Evolutionary conservation across 2,329 filamentous ascomycete genomes (phyloP), one percentile per base, ranked within the genome.

Genomic region (Paecilomyces formosus): DNA sequence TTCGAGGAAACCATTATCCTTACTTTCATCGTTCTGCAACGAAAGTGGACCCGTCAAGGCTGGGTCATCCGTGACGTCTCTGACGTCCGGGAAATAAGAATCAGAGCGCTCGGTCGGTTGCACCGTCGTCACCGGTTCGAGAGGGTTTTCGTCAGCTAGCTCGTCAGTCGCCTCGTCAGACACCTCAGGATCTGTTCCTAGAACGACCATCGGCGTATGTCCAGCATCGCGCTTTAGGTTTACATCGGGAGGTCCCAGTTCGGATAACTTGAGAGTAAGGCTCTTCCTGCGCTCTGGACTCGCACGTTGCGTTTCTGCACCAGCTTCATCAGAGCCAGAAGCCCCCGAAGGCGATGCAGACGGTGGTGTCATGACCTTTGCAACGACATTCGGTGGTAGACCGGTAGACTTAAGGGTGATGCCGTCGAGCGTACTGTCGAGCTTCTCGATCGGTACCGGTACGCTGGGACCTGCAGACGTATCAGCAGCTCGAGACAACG

Each of bases 391-490:
- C 3, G 75, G 76, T 26, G 72, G 74, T 45, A 79, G 64, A 3
- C 72, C 76, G 21, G 75, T 74, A 3, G 76, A 78, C 58, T 78
- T 79, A 55, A 79, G 69, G 5, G 73, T 79, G 58, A 79, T 79
- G 5, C 77, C 77, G 59, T 79, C 77, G 1, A 79, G 68, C 30
- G 68, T 72, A 55, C 72, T 77, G 62, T 79, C 77, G 35, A 79
- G 68, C 62, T 76, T 73, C 62, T 78, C 76, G 58, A 79, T 76
- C 2, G 76, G 77, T 55, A 79, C 74, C 2, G 76, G 71, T 8
- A 78, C 66, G 33, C 73, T 70, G 55, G 70, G 61, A 58, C 64
- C 65, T 12, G 64, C 57, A 11, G 65, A 59, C 8, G 65, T 65
- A 55, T 76, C 76, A 30, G 63, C 65, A 22, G 71, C 65, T 55